Base-by-base conservation (phyloP, 1,139 yeast genomes). In the Schwanniomyces etchellsii region DNA sequence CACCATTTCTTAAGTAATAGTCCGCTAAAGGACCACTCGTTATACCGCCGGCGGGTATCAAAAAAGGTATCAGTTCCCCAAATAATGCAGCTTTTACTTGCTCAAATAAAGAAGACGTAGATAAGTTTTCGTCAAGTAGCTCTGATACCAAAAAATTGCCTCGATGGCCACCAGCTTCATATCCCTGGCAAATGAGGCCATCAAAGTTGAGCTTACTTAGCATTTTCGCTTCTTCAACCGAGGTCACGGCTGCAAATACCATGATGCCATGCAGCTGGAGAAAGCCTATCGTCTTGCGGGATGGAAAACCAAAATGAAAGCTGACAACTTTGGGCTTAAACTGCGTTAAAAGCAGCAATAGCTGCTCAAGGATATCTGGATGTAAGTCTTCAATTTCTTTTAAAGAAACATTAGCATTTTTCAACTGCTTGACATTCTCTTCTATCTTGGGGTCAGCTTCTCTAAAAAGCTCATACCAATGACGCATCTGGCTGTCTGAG, bases 121-220 rank as follows among this genome's bases (percentile, higher is more conserved):
- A 18, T 18, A 18, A 18, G n/a, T 18, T 18, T n/a, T 18, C 20
- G 9, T 20, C 29, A 7, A 20, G 29, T n/a, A 14, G 16, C 5
- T 20, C 29, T 7, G 10, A 11, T 6, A 11, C 40, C 6, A 57
- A 37, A 35, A 62, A 70, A 38, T 60, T 62, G 2, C 77, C 78
- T 23, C 77, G 45, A 42, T 72, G 77, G 0, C 77, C 77, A 26
- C 77, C 77, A 3, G 77, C 77, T 43, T 70, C 77, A 44, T 56
- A 62, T 0, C 77, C 77, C 46, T 72, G 78, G 21, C 62, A 49
- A 3, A 67, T 49, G 4, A 70, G 47, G 3, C 71, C 76, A 40
- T 67, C 69, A 6, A 59, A 55, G 0, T 55, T 57, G 1, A 39
- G 27, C 0, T 47, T 47, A 4, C 50, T 16, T 5, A 56, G 40